Conservation (phyloP, 768 basidiomycete genomes). For the Postia placenta region DNA sequence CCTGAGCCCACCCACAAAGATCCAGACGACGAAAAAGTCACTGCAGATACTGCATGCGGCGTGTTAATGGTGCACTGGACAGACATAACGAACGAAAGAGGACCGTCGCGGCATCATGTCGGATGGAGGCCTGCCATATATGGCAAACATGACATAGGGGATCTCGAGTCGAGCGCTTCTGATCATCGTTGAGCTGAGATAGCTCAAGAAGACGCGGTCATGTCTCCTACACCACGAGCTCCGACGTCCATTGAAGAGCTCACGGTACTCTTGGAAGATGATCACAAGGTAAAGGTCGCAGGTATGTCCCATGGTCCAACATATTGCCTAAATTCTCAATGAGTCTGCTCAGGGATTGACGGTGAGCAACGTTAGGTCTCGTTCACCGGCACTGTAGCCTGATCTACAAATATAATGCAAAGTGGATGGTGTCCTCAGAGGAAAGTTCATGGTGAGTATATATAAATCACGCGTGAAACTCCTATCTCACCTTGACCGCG, state of each 20-base stretch:
- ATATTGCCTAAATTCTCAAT: background rate
- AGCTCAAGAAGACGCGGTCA: too few species aligned
- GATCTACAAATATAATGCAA: background rate
- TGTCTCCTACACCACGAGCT: constrained; percentile 31
- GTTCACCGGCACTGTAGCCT: too few species aligned
- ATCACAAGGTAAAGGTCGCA: constrained; percentile 90
- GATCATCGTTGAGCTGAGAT: background rate
- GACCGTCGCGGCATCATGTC: background rate
- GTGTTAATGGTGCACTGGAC: constrained; percentile 24
- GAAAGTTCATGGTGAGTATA: constrained; percentile 82
- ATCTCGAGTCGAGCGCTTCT: background rate
- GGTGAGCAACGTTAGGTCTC: constrained; percentile 36
- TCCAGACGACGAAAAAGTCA: constrained; percentile 42
- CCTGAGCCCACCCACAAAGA: constrained; percentile 61
- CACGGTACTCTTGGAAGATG: constrained; percentile 42
- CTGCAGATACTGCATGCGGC: constrained; percentile 47
- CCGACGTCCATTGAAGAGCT: constrained; percentile 58
- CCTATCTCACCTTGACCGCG: too few species aligned
- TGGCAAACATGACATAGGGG: background rate
- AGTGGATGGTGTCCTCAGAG: constrained; percentile 93
- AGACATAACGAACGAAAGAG: background rate
- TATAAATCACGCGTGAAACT: too few species aligned
- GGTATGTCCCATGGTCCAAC: constrained; percentile 42
- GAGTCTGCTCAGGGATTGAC: constrained; percentile 64
- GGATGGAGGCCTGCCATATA: background rate